These are phyloP conservation scores for Epichloe typhina DNA, from an alignment of 2,329 filamentous ascomycete genomes.

Conservation along the genomic window DNA sequence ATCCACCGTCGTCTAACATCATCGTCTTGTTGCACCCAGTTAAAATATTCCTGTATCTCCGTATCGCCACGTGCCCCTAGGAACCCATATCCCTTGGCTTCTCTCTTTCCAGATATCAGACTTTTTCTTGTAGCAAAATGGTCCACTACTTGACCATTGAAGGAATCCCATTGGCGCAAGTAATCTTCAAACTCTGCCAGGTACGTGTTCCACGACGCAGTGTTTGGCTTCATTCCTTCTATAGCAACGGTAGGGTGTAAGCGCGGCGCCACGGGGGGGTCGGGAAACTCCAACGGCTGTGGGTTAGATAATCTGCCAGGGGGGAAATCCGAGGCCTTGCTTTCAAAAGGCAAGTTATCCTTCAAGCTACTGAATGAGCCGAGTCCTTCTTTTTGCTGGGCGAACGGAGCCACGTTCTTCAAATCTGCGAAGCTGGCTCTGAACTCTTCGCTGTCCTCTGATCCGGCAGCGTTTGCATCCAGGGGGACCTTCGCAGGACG, in stretches of 20 bases:
- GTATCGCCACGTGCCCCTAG: conserved; percentile 27
- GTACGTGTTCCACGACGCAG: conserved; percentile 36
- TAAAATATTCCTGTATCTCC: conserved; percentile 44
- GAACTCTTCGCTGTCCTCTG: conserved; percentile 44
- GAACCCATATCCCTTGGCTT: conserved; percentile 31
- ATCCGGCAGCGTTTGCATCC: conserved; percentile 29
- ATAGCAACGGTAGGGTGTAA: conserved; percentile 30
- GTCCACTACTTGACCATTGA: conserved; percentile 38
- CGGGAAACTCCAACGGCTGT: conserved; percentile 31
- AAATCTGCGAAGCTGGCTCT: conserved; percentile 40
- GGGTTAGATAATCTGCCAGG: conserved; percentile 22
- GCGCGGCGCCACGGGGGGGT: conserved; percentile 34
- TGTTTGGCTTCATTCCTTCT: conserved; percentile 29
- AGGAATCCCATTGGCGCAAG: conserved; percentile 34
- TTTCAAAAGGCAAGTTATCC: conserved; percentile 43
- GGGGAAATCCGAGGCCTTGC: conserved; percentile 29
- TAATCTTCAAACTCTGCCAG: conserved; percentile 40
- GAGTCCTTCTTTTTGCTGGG: conserved; percentile 33
- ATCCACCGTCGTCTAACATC: conserved; percentile 48
- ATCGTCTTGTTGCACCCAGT: conserved; percentile 50
- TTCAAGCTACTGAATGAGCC: conserved; percentile 42
- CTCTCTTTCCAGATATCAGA: conserved; percentile 24
- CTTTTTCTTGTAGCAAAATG: conserved; percentile 42
- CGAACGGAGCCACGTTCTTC: conserved; percentile 42
- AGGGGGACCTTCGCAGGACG: conserved; percentile 11